phyloP scores from a whole-genome alignment of 2,329 filamentous ascomycete species.

The Fusarium verrucosum region DNA sequence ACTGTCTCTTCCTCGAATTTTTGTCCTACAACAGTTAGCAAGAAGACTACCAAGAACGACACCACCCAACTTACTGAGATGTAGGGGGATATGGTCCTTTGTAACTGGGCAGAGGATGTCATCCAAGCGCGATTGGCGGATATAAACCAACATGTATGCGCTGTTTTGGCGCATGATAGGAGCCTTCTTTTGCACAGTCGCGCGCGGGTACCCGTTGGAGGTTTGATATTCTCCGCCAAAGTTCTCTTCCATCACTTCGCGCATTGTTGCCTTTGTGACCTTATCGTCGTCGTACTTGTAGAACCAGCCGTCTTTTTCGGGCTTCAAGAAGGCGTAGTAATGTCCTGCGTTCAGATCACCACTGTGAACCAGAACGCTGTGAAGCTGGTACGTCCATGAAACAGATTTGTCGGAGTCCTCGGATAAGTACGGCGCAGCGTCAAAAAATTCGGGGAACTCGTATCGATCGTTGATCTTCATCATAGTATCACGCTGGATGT shows the following conservation, averaged over 20 bases:
- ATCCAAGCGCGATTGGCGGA: slow-evolving; percentile 86
- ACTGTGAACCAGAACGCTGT: slow-evolving; percentile 95
- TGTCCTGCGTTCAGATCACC: slow-evolving; percentile 97
- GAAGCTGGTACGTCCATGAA: slow-evolving; percentile 89
- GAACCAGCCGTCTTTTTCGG: slow-evolving; percentile 90
- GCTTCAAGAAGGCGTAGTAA: slow-evolving; percentile 97
- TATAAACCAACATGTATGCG: slow-evolving; percentile 99
- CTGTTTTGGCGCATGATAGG: slow-evolving; percentile 76
- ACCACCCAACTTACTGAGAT: slow-evolving; percentile 70
- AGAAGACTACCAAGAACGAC: neutral
- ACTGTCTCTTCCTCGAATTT: slow-evolving; percentile 85
- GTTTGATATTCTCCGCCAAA: slow-evolving; percentile 86
- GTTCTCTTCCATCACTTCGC: slow-evolving; percentile 95
- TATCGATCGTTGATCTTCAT: slow-evolving; percentile 98
- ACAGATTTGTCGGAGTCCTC: slow-evolving; percentile 88
- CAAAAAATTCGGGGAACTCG: slow-evolving; percentile 85
- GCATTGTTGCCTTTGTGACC: slow-evolving; percentile 90
- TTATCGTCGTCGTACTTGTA: slow-evolving; percentile 98
- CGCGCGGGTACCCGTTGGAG: slow-evolving; percentile 58
- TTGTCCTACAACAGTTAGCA: slow-evolving; percentile 60
- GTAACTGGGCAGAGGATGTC: slow-evolving; percentile 80
- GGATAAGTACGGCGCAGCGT: slow-evolving; percentile 86
- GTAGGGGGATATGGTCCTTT: slow-evolving; percentile 80
- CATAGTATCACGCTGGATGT: slow-evolving; percentile 95
- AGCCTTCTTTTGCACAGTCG: slow-evolving; percentile 62